Evolutionary conservation across 805 yeast genomes (phyloP).

Genomic region (Blastobotrys terrestris): DNA sequence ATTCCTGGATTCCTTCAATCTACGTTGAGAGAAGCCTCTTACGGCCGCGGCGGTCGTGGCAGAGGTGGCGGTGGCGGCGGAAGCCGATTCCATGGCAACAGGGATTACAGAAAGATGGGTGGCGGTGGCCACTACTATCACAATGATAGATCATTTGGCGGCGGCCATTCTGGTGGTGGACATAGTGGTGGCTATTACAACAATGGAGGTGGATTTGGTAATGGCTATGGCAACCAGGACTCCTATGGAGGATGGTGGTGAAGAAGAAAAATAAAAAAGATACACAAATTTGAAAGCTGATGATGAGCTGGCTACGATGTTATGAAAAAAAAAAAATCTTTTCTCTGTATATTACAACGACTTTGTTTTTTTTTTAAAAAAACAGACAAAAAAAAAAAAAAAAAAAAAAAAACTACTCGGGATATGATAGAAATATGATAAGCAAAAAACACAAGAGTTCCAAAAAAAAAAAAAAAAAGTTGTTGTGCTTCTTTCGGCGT

Average conservation of each 20-base stretch:
- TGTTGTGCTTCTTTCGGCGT: background rate
- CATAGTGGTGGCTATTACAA: constrained; percentile 16
- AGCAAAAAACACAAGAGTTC: too few species aligned
- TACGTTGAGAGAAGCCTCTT: constrained; percentile 68
- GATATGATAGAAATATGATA: background rate
- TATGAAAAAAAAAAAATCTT: background rate
- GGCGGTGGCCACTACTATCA: constrained; percentile 32
- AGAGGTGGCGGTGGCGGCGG: constrained; percentile 40
- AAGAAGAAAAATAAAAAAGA: constrained; percentile 1
- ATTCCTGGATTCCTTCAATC: constrained; percentile 83
- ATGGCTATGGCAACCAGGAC: constrained; percentile 25
- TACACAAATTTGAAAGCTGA: too few species aligned
- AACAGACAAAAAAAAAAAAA: constrained; percentile 1
- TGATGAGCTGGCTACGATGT: background rate
- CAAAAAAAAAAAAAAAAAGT: background rate
- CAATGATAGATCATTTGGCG: constrained; percentile 11
- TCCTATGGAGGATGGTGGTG: constrained; percentile 24
- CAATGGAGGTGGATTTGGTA: constrained; percentile 21
- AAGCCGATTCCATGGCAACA: constrained; percentile 36
- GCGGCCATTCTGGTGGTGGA: constrained; percentile 14
- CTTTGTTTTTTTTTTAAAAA: constrained; percentile 2
- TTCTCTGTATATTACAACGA: background rate
- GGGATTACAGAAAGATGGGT: constrained; percentile 48
- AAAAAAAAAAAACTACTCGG: background rate
- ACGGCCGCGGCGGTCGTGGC: constrained; percentile 50